These are phyloP conservation scores for Sporothrix schenckii DNA, from an alignment of 2,329 filamentous ascomycete genomes.

Conservation along the genomic window DNA sequence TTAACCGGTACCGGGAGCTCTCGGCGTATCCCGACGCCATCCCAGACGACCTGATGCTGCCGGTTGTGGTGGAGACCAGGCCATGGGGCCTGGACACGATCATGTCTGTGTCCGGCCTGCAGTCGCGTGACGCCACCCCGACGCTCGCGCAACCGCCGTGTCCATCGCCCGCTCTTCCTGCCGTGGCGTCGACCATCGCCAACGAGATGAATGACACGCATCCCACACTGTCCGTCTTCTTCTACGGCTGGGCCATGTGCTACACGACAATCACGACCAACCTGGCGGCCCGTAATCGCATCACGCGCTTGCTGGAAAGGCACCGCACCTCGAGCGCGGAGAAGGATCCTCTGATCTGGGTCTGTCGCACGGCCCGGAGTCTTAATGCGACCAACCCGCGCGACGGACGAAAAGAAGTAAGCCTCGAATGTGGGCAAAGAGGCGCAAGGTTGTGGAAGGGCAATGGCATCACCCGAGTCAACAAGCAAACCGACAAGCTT, in stretches of 20 bases:
- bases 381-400: conserved; percentile 34
- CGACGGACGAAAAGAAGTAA: background rate
- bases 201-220: conserved; percentile 43
- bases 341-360: conserved; percentile 32
- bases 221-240: conserved; percentile 68
- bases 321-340: conserved; percentile 31
- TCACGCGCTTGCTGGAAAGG: conserved; percentile 43
- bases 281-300: conserved; percentile 65
- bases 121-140: background rate
- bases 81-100: conserved; percentile 47
- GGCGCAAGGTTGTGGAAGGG: too few species aligned
- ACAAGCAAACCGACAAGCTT: too few species aligned
- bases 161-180: conserved; percentile 49
- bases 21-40: conserved; percentile 45
- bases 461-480: too few species aligned
- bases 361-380: conserved; percentile 33
- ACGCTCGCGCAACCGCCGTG: background rate
- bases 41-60: conserved; percentile 52
- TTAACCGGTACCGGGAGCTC: conserved; percentile 42
- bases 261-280: conserved; percentile 73
- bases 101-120: conserved; percentile 45
- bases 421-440: background rate
- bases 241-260: conserved; percentile 68
- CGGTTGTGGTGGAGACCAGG: conserved; percentile 59
- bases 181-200: conserved; percentile 47